These are phyloP conservation scores for Rossbeevera mucosa DNA, from an alignment of 768 basidiomycete genomes.

Conservation along the genomic window DNA sequence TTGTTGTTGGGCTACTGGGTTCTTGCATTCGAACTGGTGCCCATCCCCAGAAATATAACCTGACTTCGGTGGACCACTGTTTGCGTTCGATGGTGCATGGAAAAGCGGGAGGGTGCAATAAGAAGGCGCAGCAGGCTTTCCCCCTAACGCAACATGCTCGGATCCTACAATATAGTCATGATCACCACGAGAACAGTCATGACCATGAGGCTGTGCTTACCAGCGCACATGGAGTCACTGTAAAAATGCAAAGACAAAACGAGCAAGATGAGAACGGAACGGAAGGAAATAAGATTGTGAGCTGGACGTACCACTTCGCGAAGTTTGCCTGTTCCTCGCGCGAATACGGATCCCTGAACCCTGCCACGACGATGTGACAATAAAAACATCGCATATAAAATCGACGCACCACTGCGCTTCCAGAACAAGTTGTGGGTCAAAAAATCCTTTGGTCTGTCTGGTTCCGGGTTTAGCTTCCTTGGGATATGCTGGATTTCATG, in stretches of 20 bases:
- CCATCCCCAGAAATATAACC: conserved; percentile 56
- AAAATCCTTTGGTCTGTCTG: conserved; percentile 47
- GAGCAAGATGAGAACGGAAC: not conserved
- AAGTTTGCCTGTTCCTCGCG: conserved; percentile 51
- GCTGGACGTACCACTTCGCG: conserved; percentile 42
- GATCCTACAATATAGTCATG: conserved; percentile 32
- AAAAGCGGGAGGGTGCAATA: conserved; percentile 54
- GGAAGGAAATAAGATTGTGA: too few species aligned
- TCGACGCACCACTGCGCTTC: conserved; percentile 46
- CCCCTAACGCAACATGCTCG: conserved; percentile 42
- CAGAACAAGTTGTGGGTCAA: conserved; percentile 53
- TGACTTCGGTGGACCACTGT: conserved; percentile 19
- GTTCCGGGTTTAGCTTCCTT: conserved; percentile 39
- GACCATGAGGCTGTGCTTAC: conserved; percentile 19
- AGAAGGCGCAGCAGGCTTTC: conserved; percentile 41
- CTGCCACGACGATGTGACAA: conserved; percentile 25
- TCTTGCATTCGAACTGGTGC: conserved; percentile 48
- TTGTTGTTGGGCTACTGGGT: conserved; percentile 45
- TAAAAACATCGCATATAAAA: not conserved
- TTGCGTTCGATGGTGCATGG: conserved; percentile 35
- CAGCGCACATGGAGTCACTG: conserved; percentile 52
- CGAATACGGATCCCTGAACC: conserved; percentile 62
- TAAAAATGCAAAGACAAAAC: not conserved
- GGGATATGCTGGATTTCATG: conserved; percentile 43
- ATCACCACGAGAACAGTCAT: not conserved